Conservation (phyloP, 192 early-diverging fungal species). For the Backusella sp. region DNA sequence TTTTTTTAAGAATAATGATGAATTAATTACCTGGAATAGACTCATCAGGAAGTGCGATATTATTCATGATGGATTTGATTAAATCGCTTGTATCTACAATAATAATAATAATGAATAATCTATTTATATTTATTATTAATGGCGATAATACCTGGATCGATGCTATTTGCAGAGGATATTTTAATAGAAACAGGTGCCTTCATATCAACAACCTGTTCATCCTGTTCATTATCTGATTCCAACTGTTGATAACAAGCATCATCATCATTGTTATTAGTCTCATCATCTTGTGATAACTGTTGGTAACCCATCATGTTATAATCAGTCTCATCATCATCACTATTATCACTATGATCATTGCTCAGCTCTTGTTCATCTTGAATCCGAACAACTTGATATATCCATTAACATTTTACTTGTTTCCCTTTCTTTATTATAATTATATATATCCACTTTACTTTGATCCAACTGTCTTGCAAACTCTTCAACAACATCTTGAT, state of each 20-base stretch:
- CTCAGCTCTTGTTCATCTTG: background rate
- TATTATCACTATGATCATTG: background rate
- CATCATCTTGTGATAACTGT: conserved; percentile 9
- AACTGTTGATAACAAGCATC: background rate
- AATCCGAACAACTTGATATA: conserved; percentile 3
- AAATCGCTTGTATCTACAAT: background rate
- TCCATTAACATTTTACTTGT: background rate
- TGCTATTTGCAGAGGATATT: background rate
- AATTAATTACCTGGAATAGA: conserved; percentile 7
- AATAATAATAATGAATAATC: background rate
- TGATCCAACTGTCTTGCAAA: conserved; percentile 9
- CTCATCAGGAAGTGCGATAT: conserved; percentile 4
- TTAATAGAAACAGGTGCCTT: background rate
- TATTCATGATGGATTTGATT: conserved; percentile 13
- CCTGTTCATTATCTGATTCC: background rate
- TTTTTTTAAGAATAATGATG: background rate
- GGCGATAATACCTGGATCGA: background rate
- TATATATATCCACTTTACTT: background rate
- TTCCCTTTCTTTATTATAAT: no score
- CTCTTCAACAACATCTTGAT: conserved; percentile 7
- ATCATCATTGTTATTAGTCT: background rate
- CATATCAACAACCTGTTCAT: background rate
- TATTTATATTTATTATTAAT: background rate
- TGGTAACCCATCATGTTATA: background rate
- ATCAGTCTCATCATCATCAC: background rate